Evolutionary conservation across 106 monocot genomes (phyloP).

Genomic region (Dendrobium huoshanense): DNA sequence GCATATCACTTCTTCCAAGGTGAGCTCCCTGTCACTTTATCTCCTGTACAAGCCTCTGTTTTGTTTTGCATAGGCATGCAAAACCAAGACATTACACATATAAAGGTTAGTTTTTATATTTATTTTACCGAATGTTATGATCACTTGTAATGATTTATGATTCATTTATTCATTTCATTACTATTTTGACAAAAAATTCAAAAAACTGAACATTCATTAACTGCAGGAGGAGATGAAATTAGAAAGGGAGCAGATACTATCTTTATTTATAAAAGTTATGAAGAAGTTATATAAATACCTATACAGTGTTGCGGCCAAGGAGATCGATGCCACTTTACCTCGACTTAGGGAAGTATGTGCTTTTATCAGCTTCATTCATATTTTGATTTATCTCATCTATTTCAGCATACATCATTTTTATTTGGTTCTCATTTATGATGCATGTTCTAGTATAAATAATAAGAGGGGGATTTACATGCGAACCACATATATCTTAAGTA

Average conservation of each 20-base stretch:
- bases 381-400: neutral
- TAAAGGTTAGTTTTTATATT: constrained; percentile 44
- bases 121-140: neutral
- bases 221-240: constrained; percentile 65
- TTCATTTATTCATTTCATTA: neutral
- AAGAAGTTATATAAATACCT: constrained; percentile 76
- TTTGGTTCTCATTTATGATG: too few species aligned
- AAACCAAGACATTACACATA: constrained; percentile 53
- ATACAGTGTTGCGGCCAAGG: constrained; percentile 30
- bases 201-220: neutral
- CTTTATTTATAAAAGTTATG: constrained; percentile 63
- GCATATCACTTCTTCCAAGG: constrained; percentile 78
- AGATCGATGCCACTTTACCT: constrained; percentile 57
- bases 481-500: too few species aligned
- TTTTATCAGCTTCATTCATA: neutral
- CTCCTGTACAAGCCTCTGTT: constrained; percentile 62
- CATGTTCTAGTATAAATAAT: too few species aligned
- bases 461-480: too few species aligned
- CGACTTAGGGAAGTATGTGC: constrained; percentile 63
- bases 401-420: too few species aligned
- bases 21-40: constrained; percentile 69
- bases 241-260: constrained; percentile 65
- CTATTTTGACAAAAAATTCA: neutral
- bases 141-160: neutral
- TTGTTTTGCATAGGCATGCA: constrained; percentile 91